phyloP scores from a whole-genome alignment of 371 early-diverging fungal species.

The Synchytrium microbalum region DNA sequence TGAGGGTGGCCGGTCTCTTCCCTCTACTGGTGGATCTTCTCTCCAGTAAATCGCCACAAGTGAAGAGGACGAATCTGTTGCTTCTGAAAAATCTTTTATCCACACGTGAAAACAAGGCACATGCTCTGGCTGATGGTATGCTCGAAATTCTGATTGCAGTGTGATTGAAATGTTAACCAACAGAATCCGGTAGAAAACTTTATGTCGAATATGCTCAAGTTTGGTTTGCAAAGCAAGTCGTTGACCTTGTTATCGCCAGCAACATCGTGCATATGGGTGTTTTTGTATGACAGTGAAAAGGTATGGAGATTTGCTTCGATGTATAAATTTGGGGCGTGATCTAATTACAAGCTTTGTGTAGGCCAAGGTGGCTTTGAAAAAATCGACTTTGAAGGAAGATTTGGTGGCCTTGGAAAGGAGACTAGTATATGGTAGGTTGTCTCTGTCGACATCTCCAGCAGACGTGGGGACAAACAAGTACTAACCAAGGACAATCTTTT shows the following conservation, averaged over 20 bases:
- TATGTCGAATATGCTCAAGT: background rate
- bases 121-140: slow-evolving; percentile 18
- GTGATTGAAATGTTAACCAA: background rate
- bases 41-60: background rate
- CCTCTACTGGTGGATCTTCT: slow-evolving; percentile 13
- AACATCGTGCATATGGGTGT: slow-evolving; percentile 14
- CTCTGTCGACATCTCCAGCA: background rate
- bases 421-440: slow-evolving; percentile 2
- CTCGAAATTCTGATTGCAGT: background rate
- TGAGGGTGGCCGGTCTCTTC: slow-evolving; percentile 19
- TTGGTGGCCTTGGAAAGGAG: slow-evolving; percentile 3
- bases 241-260: slow-evolving; percentile 6
- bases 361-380: slow-evolving; percentile 14
- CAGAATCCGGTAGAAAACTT: slow-evolving; percentile 4
- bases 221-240: slow-evolving; percentile 1
- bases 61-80: slow-evolving; percentile 9
- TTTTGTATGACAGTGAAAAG: slow-evolving; percentile 22
- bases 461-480: too few species aligned
- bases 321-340: background rate
- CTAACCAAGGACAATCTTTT: too few species aligned
- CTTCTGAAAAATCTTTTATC: slow-evolving; percentile 21
- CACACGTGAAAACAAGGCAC: slow-evolving; percentile 23
- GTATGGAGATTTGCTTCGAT: slow-evolving; percentile 3
- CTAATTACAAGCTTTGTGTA: background rate
- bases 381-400: background rate